Evolutionary conservation across 2,329 filamentous ascomycete species (phyloP), one percentile per base, ranked within the genome.

Genomic region (Aspergillus floridensis): DNA sequence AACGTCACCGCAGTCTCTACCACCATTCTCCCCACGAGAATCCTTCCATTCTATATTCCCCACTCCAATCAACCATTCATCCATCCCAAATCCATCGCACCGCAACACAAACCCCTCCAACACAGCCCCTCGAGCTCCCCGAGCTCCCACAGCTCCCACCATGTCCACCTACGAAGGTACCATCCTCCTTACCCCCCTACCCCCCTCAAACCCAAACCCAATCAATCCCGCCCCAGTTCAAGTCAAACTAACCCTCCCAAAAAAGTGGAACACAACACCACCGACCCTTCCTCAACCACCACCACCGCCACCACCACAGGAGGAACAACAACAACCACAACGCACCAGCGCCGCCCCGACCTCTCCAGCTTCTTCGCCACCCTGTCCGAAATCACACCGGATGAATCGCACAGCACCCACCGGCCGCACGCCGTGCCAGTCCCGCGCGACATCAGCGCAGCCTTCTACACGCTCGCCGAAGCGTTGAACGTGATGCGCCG

Each of bases 311-410:
- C 38, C 24, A 32, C 51, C 12, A 41, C 51, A 8, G 26, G 26
- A 52, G 48, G 61, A 22, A 22, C 22, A 22, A 22, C 4, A 61
- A 49, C 58, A 53, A 29, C 59, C 66, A 35, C 51, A 58, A 62
- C 74, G 75, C 41, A 46, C 19, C 75, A 76, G 56, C 84, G 84
- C 63, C 82, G 85, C 54, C 86, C 86, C 29, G 86, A 88, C 71
- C 81, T 88, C 46, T 85, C 82, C 46, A 86, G 85, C 66, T 88
- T 88, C 79, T 87, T 87, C 76, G 80, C 81, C 59, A 82, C 83
- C 49, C 82, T 88, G 53, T 76, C 76, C 60, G 83, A 87, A 66
- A 81, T 86, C 58, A 85, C 82, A 8, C 82, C 77, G 26, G 74
- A 78, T 6, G 73, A 76, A 58, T 67, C 74, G 4, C 22, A 11